Base-by-base conservation (phyloP, 2,329 filamentous ascomycete species). In the Sporothrix schenckii region DNA sequence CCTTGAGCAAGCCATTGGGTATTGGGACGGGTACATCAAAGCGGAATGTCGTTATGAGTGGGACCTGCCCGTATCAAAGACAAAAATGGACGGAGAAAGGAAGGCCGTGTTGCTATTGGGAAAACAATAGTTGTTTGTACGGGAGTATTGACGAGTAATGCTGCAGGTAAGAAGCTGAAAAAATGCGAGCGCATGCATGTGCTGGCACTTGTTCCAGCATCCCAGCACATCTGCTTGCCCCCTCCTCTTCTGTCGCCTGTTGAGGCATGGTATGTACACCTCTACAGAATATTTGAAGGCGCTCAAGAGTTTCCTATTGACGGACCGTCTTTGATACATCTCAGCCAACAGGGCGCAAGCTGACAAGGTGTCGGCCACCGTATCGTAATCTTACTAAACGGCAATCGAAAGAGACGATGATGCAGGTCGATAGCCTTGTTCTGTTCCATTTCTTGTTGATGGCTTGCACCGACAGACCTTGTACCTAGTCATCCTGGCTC, bases 111-210 rank as follows among this genome's bases (percentile, higher is more conserved):
- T 9, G 34, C 34, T 34, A 9, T 34, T 0, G 41, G 21, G 21
- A 10, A 19, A 39, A 47, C 21, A 63, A 9, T 4, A n/a, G 6
- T 16, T 10, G 11, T 16, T 4, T 2, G 41, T 44, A 44, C 41
- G 11, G 13, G 41, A 63, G 58, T 21, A 61, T 19, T 30, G 14
- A 34, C 27, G 39, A 58, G 30, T 3, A 39, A 7, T 11, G 4
- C 58, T 47, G 58, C 58, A 63, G 10, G 58, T 47, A 3, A 19
- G 58, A 61, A 63, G 58, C 39, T 47, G 58, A 63, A 63, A 47
- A 16, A 27, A 47, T 14, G 34, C 4, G 6, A 34, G 34, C 34
- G 21, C 19, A 63, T 27, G 58, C 58, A 63, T 47, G 58, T 47
- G 58, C 39, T 63, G 58, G 58, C 58, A 47, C 58, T 47, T 47